A percentile compares a stretch with the other conserved stretches of the same genome.
These are phyloP conservation scores for Phytophthora pinifolia DNA, from an alignment of 352 stramenopile species.

Conservation along the genomic window DNA sequence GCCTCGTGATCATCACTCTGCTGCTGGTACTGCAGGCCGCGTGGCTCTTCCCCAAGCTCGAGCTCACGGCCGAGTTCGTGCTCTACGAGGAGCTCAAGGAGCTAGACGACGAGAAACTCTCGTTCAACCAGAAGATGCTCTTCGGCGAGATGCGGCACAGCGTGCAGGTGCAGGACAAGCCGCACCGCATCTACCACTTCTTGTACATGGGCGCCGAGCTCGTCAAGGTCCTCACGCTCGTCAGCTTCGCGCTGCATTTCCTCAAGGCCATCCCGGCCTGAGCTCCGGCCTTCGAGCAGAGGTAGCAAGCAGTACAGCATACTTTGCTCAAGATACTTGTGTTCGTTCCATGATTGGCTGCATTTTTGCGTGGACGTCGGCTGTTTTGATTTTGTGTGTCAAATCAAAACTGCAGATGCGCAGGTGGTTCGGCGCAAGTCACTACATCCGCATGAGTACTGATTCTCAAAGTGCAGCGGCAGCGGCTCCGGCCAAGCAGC, in stretches of 20 bases:
- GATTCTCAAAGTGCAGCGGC: background rate
- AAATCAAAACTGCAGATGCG: background rate
- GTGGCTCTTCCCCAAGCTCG: slow-evolving; percentile 56
- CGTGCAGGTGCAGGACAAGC: slow-evolving; percentile 42
- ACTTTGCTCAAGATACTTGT: slow-evolving; percentile 32
- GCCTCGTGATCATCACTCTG: slow-evolving; percentile 38
- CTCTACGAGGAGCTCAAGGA: slow-evolving; percentile 60
- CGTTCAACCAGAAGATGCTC: slow-evolving; percentile 62
- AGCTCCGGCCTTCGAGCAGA: no score
- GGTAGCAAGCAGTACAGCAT: slow-evolving; percentile 10
- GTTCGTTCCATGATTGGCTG: slow-evolving; percentile 27
- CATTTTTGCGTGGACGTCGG: slow-evolving; percentile 24
- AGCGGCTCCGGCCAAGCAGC: slow-evolving; percentile 26
- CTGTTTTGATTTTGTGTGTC: slow-evolving; percentile 14
- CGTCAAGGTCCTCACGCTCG: slow-evolving; percentile 51
- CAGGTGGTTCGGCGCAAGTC: slow-evolving; percentile 1
- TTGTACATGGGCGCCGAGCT: slow-evolving; percentile 47
- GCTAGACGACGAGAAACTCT: slow-evolving; percentile 48
- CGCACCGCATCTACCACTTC: slow-evolving; percentile 43
- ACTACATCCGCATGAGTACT: slow-evolving; percentile 12
- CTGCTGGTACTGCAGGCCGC: slow-evolving; percentile 41
- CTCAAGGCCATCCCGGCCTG: slow-evolving; percentile 39
- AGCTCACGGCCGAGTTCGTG: slow-evolving; percentile 51
- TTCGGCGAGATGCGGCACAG: slow-evolving; percentile 56
- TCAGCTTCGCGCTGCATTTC: slow-evolving; percentile 50